phyloP scores from a whole-genome alignment of 441 rosid species.

The Lepidium campestre region DNA sequence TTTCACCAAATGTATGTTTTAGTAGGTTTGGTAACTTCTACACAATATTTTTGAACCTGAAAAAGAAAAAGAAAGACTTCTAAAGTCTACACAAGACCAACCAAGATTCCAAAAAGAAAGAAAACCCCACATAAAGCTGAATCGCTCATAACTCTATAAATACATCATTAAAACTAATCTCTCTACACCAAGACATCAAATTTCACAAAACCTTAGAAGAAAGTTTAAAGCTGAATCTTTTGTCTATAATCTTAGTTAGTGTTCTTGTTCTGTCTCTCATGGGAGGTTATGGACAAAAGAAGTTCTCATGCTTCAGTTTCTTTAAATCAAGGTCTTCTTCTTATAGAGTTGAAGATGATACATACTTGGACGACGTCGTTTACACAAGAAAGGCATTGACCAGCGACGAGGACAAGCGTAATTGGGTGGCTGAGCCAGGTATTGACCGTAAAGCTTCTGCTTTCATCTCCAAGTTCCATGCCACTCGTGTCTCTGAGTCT shows the following conservation, averaged over 20 bases:
- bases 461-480: constrained; percentile 38
- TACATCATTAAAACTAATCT: constrained; percentile 2
- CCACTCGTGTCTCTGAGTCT: constrained; percentile 28
- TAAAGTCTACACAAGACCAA: too few relatives aligned
- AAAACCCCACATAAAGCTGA: neutral
- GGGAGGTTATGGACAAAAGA: constrained; percentile 17
- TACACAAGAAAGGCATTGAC: constrained; percentile 40
- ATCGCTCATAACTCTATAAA: constrained; percentile 12
- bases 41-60: too few relatives aligned
- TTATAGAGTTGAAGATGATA: constrained; percentile 21
- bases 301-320: constrained; percentile 23
- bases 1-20: too few relatives aligned
- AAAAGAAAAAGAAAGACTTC: too few relatives aligned
- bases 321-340: constrained; percentile 24
- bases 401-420: constrained; percentile 60
- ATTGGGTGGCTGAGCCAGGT: constrained; percentile 63
- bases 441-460: constrained; percentile 57
- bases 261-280: constrained; percentile 1
- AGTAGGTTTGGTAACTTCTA: too few relatives aligned
- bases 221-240: neutral
- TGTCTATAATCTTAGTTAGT: neutral
- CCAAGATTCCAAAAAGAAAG: too few relatives aligned
- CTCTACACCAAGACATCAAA: constrained; percentile 8
- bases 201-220: neutral
- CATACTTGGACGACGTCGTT: constrained; percentile 24